Evolutionary conservation across 129 eudicot species (phyloP), one percentile per base, ranked within the genome.

Genomic region (Flaveria brownii): DNA sequence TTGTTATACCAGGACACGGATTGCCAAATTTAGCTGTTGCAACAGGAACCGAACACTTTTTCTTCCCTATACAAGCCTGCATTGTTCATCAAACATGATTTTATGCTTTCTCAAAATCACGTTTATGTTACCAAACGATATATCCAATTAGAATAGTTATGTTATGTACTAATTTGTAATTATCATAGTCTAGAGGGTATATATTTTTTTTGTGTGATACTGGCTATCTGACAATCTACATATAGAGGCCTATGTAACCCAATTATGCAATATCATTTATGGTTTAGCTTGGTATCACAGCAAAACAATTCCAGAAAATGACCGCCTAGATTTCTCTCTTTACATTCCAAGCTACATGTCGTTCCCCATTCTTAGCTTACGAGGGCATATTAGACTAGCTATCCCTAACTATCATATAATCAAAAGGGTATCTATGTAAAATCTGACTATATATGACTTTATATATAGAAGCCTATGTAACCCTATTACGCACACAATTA

Each of bases 51-150:
- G 77, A 80, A 77, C 96, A 89, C 78, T 74, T 70, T 42, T 85
- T 78, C 86, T 85, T 89, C 50, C 96, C 96, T 1, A 81, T 70
- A 60, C 96, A 87, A 33, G 8, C 90, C 92, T 89, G 82, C 85
- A 84, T 36, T 65, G 36, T 45, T 62, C 72, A 41, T 51, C 12
- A 83, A 68, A 45, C 12, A 20, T 51, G 62, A 14, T 6, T 30
- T 47, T 16, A 71, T 51, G 30, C 63, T 71, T 30, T 49, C 41
- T 69, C 25, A 17, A 68, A 26, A 20, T 26, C 69, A 50, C 10
- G 51, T 25, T 52, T 22, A 25, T 68, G 67, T 39, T 66, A 77
- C 68, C 9, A 6, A 60, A 66, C 17, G 30, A 30, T 46, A 61
- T 39, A 73, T 0, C 36, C 14, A 20, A 73, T 57, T 7, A 73